Evolutionary conservation across 2,329 filamentous ascomycete species (phyloP), one percentile per base, ranked within the genome.

Genomic region (Penicillium brevicompactum): DNA sequence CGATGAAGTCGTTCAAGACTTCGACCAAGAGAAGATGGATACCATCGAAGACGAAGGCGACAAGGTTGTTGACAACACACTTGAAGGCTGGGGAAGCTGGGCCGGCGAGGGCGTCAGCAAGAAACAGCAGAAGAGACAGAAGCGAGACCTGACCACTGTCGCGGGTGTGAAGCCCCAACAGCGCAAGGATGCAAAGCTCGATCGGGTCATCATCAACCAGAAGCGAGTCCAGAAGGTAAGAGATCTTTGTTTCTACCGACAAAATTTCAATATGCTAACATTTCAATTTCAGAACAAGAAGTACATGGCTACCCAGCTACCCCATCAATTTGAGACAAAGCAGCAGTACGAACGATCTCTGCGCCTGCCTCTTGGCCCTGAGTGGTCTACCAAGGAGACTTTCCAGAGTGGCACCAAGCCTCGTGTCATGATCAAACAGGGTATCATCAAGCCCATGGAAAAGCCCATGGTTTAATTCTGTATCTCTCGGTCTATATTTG

Each of bases 371-470:
- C 85, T 97, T 57, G 94, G 94, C 1, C 91, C 89, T 14, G 93
- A 99, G 75, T 99, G 93, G 92, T 87, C 87, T 64, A 97, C 93
- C n/a, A 97, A 96, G 83, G 87, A 91, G 78, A 91, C 89, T 13
- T 94, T 94, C 82, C 92, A 97, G 80, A 86, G 89, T 65, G 85
- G 85, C 58, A 96, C 90, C 56, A 96, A 93, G 83, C 94, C 94
- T 55, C 86, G 91, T 66, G 84, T 97, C 62, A 80, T 97, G 73
- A 80, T 96, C 73, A 97, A 96, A 80, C 90, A 92, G 77, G 94
- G 94, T 45, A 82, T 95, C 63, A 92, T 99, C 74, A 84, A 86
- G 67, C 90, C 94, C 40, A 90, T 99, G 84, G 86, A 88, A 55
- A 92, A 89, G 78, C 93, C 93, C 16, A 69, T 83, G 63, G 71